Conservation (phyloP, 192 early-diverging fungal species). For the Linnemannia exigua region DNA sequence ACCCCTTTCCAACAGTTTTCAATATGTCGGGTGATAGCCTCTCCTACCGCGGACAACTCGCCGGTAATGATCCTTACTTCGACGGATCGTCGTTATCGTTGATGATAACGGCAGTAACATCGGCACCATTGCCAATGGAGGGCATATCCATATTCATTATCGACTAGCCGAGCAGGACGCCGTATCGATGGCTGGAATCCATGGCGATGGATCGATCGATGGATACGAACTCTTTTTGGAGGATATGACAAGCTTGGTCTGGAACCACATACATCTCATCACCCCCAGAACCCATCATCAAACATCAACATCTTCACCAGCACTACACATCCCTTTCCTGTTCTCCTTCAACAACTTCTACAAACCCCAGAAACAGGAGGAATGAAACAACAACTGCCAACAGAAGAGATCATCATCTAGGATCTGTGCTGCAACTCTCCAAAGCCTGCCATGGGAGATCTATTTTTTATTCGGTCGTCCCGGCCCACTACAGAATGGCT, state of each 20-base stretch:
- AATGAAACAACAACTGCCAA: neutral
- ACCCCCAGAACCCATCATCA: neutral
- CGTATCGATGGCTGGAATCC: neutral
- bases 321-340: neutral
- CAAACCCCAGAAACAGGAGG: neutral
- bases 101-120: no score
- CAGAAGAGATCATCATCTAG: neutral
- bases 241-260: neutral
- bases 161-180: neutral
- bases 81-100: neutral
- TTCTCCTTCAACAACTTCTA: neutral
- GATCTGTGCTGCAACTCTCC: neutral
- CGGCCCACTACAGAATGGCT: neutral
- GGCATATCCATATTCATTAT: neutral
- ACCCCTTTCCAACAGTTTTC: conserved; percentile 22
- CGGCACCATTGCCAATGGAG: neutral
- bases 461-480: neutral
- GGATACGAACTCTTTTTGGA: neutral
- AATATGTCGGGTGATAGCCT: conserved; percentile 43
- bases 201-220: conserved; percentile 46
- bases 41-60: conserved; percentile 44
- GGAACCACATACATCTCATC: neutral
- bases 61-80: conserved; percentile 32
- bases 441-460: neutral
- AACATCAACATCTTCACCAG: neutral